These are phyloP conservation scores for Zea mays DNA, from an alignment of 176 grass and related monocot genomes.

Conservation along the genomic window Zm-B73-REFERENCE-NAM-5.0 NC_050096.1:215042001-215042500, in stretches of 20 bases:
- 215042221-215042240: conserved; percentile 22
- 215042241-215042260: conserved; percentile 41
- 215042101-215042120: conserved; percentile 45
- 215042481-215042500: conserved; percentile 33
- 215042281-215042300: conserved; percentile 31
- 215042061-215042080: conserved; percentile 39
- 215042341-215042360: conserved; percentile 62
- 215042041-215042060: conserved; percentile 26
- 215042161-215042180: conserved; percentile 57
- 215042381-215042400: conserved; percentile 33
- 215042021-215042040: conserved; percentile 36
- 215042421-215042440: conserved; percentile 24
- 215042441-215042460: conserved; percentile 30
- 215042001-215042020: conserved; percentile 41
- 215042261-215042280: conserved; percentile 43
- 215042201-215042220: conserved; percentile 21
- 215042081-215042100: conserved; percentile 45
- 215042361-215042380: conserved; percentile 33
- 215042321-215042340: conserved; percentile 57
- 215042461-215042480: conserved; percentile 4
- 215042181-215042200: conserved; percentile 58
- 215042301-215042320: conserved; percentile 36
- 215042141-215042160: conserved; percentile 36
- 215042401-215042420: conserved; percentile 34
- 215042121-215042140: conserved; percentile 39